These are phyloP conservation scores for Boletus vinaceobasis DNA, from an alignment of 768 basidiomycete species.

Conservation along the genomic window DNA sequence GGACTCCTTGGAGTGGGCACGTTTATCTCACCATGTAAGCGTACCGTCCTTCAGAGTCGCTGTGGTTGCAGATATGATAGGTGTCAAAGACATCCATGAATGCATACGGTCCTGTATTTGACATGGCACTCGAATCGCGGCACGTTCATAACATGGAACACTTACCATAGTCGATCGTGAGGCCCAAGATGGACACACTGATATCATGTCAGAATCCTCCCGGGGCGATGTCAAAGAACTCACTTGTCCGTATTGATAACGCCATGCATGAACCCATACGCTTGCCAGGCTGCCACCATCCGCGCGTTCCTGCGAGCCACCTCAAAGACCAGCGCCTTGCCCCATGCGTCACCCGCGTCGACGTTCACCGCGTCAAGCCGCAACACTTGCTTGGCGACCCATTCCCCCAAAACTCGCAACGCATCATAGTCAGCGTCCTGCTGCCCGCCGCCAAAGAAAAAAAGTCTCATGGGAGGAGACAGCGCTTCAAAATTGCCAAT, in stretches of 20 bases:
- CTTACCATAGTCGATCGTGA: conserved; percentile 75
- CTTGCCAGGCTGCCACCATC: conserved; percentile 97
- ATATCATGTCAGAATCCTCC: conserved; percentile 5
- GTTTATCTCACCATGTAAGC: conserved; percentile 50
- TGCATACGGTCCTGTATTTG: conserved; percentile 70
- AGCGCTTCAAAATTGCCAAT: conserved; percentile 90
- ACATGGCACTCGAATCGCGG: not conserved
- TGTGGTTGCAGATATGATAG: conserved; percentile 88
- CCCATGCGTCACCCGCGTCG: conserved; percentile 59
- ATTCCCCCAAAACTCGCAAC: conserved; percentile 71
- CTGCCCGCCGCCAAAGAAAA: conserved; percentile 77
- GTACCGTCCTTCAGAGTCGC: conserved; percentile 75
- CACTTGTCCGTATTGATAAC: conserved; percentile 98
- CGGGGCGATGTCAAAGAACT: conserved; percentile 14
- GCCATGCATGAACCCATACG: conserved; percentile 90
- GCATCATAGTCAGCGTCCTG: conserved; percentile 73
- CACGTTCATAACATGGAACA: not conserved
- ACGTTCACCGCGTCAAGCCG: conserved; percentile 40
- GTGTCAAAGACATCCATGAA: conserved; percentile 94
- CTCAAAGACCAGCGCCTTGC: conserved; percentile 67
- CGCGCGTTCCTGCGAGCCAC: conserved; percentile 78
- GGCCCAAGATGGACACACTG: conserved; percentile 69
- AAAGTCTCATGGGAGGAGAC: conserved; percentile 59
- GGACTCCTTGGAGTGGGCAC: not conserved
- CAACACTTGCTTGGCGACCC: conserved; percentile 63